Conservation (phyloP, 2,329 filamentous ascomycete species). For the Sarocladium oryzae region DNA sequence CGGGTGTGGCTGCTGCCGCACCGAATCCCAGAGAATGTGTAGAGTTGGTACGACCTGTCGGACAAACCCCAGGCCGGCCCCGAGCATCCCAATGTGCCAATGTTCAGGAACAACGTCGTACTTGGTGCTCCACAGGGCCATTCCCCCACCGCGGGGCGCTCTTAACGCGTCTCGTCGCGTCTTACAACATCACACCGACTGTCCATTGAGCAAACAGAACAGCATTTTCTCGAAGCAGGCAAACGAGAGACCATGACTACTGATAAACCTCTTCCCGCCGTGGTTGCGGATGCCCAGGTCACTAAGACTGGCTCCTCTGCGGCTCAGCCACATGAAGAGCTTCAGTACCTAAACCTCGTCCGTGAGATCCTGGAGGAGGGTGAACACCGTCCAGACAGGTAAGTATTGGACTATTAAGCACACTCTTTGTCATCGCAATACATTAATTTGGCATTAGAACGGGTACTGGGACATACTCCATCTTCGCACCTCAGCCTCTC, state of each 20-base stretch:
- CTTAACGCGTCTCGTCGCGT: conserved; percentile 9
- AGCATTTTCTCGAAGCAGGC: no score
- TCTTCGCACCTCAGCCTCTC: conserved; percentile 81
- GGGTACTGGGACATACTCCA: conserved; percentile 83
- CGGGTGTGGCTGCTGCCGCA: no score
- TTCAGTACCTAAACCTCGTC: conserved; percentile 89
- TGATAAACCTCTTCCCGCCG: background rate
- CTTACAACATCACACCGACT: no score
- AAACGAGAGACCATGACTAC: background rate
- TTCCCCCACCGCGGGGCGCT: conserved; percentile 6
- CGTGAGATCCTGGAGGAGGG: conserved; percentile 74
- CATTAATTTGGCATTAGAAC: conserved; percentile 50
- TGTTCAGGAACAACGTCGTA: no score
- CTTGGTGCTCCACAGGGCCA: background rate
- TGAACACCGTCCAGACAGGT: conserved; percentile 86
- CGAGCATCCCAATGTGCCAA: background rate
- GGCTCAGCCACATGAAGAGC: conserved; percentile 63
- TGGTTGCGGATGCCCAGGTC: background rate
- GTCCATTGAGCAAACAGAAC: no score
- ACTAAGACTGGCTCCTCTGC: conserved; percentile 10
- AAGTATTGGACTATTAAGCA: conserved; percentile 15
- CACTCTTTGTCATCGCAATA: conserved; percentile 4
- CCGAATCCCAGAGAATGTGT: no score
- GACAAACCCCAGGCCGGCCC: conserved; percentile 1
- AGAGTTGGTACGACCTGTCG: background rate